A percentile compares a stretch with the other conserved stretches of the same genome.
These are phyloP conservation scores for Crepidotus variabilis DNA, from an alignment of 768 basidiomycete genomes.

Conservation along the genomic window DNA sequence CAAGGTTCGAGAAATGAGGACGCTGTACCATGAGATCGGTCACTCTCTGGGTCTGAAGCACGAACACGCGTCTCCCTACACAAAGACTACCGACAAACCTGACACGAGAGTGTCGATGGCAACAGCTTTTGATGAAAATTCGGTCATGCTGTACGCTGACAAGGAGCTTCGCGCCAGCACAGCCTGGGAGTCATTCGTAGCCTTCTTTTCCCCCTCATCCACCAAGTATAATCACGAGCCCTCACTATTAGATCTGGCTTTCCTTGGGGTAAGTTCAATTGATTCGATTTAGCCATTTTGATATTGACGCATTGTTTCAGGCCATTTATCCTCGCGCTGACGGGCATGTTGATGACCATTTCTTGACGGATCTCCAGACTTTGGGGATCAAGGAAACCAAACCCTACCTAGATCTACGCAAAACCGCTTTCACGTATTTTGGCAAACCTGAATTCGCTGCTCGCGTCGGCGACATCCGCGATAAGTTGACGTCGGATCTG, in stretches of 20 bases:
- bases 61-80: conserved; percentile 4
- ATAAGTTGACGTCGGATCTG: no score
- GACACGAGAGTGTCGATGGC: not conserved
- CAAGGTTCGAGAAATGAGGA: conserved; percentile 1
- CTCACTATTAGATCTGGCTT: conserved; percentile 1
- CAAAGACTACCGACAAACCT: not conserved
- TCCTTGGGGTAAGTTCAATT: conserved; percentile 4
- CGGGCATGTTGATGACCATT: conserved; percentile 4
- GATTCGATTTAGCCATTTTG: not conserved
- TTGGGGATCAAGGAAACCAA: not conserved
- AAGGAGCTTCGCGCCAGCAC: conserved; percentile 2
- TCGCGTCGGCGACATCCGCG: no score
- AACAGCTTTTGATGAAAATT: conserved; percentile 6
- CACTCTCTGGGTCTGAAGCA: conserved; percentile 6
- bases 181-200: not conserved
- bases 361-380: not conserved
- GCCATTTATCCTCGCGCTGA: conserved; percentile 1
- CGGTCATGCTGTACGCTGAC: conserved; percentile 8
- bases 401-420: not conserved
- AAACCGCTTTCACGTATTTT: not conserved
- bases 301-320: not conserved
- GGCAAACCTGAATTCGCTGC: not conserved
- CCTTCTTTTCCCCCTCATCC: not conserved
- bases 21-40: conserved; percentile 6
- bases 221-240: conserved; percentile 5